Base-by-base conservation (phyloP, 768 basidiomycete species). In the Suillus subalutaceus region DNA sequence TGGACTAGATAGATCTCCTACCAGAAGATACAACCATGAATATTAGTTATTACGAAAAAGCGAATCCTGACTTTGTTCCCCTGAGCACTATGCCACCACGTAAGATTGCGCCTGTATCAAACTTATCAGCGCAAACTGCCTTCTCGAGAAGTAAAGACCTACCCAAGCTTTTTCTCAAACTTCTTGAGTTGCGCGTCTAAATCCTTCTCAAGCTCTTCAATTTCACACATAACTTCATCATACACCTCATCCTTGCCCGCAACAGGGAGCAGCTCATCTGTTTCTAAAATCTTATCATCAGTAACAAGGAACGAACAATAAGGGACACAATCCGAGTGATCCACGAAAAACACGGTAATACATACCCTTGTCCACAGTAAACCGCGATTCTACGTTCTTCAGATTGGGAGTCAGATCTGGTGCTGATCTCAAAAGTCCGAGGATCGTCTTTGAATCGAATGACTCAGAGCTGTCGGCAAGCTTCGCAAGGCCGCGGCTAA, bases 1-100 rank as follows among this genome's bases (percentile, higher is more conserved):
- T 96, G 91, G 20, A 98, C 83, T 9, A 96, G 86, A 75, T 94
- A 97, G 41, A 97, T 96, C 74, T 98, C 96, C 91, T 96, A 67
- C 20, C 53, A 57, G 59, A 60, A 26, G 69, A n/a, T 16, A 66
- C 46, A 38, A 64, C 20, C 13, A 35, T 53, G 60, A 58, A 46
- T 13, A 44, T 23, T 46, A 40, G 37, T 38, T 62, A 23, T 53
- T 44, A 12, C 30, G 55, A 37, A 26, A 59, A 59, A 60, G 57
- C 23, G 43, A 53, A 43, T 60, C 6, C 65, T 55, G 61, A 88
- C 93, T 83, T 97, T 97, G 61, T 89, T 93, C 6, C 96, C 96
- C 60, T 83, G 82, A 3, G 88, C 86, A 68, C 93, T 95, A 71
- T 97, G 88, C 89, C 90, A 90, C 78, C 84, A 92, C 40, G 75